Evolutionary conservation across 495 filamentous ascomycete species (phyloP).

Genomic region (Podospora anserina): DNA sequence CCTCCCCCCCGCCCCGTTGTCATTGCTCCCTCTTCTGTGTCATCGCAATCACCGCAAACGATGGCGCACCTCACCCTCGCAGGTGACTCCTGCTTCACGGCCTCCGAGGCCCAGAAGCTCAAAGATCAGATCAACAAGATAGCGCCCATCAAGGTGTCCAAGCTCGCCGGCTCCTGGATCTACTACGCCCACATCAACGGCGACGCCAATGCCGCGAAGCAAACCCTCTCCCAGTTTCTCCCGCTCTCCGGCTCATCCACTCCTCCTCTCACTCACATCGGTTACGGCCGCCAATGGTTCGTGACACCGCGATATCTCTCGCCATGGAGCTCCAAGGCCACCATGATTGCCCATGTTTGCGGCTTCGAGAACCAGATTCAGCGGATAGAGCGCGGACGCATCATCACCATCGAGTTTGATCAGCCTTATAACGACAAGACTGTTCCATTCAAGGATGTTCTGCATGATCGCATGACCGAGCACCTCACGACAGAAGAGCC

Average conservation of each 20-base stretch:
- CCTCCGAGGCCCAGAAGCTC: constrained; percentile 49
- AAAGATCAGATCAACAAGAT: constrained; percentile 46
- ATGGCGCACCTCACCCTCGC: constrained; percentile 37
- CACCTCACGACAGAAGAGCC: constrained; percentile 62
- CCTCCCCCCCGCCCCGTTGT: neutral
- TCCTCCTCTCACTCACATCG: constrained; percentile 30
- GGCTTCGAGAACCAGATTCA: constrained; percentile 68
- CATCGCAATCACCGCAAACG: constrained; percentile 11
- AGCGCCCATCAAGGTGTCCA: constrained; percentile 39
- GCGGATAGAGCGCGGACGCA: constrained; percentile 83
- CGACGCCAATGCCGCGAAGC: constrained; percentile 29
- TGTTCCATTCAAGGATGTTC: constrained; percentile 61
- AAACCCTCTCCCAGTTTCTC: constrained; percentile 43
- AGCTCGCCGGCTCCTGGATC: constrained; percentile 48
- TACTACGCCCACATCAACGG: constrained; percentile 50
- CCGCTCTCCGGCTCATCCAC: constrained; percentile 30
- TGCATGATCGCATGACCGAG: constrained; percentile 96
- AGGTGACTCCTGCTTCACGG: constrained; percentile 53
- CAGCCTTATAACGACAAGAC: constrained; percentile 45
- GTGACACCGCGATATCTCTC: constrained; percentile 86
- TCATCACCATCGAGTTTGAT: constrained; percentile 61
- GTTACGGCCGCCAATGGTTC: constrained; percentile 49
- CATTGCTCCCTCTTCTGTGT: constrained; percentile 2
- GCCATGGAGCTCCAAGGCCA: constrained; percentile 96
- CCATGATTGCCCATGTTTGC: constrained; percentile 90